Conservation (phyloP, 257 asterid species). For the Henckelia pumila region DNA sequence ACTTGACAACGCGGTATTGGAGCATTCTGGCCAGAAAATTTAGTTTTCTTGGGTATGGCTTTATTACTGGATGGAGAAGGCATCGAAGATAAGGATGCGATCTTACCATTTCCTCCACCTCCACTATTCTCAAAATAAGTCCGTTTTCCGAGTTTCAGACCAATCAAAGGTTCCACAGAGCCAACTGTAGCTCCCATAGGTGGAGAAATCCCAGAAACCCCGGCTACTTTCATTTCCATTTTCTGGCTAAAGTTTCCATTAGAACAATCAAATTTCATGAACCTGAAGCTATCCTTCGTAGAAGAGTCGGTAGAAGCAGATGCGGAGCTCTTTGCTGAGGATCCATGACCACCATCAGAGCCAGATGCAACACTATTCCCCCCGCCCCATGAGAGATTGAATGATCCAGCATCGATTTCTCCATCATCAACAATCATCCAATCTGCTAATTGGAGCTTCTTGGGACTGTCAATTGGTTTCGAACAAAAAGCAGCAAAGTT, state of each 20-base stretch:
- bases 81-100: slow-evolving; percentile 37
- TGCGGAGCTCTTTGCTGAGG: slow-evolving; percentile 72
- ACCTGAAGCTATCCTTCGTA: slow-evolving; percentile 45
- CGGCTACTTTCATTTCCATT: slow-evolving; percentile 25
- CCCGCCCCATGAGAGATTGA: slow-evolving; percentile 56
- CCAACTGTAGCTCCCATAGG: slow-evolving; percentile 42
- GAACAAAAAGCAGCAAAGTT: slow-evolving; percentile 48
- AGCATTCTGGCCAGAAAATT: slow-evolving; percentile 39
- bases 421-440: slow-evolving; percentile 72
- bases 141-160: slow-evolving; percentile 83
- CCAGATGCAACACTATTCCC: slow-evolving; percentile 56
- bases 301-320: slow-evolving; percentile 78
- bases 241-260: slow-evolving; percentile 30
- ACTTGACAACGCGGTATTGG: slow-evolving; percentile 60
- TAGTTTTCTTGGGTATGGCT: slow-evolving; percentile 43
- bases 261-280: slow-evolving; percentile 39
- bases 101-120: slow-evolving; percentile 45
- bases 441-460: slow-evolving; percentile 60
- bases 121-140: slow-evolving; percentile 64
- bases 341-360: slow-evolving; percentile 60
- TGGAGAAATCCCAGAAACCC: slow-evolving; percentile 41
- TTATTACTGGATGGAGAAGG: slow-evolving; percentile 41
- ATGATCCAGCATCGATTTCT: slow-evolving; percentile 58
- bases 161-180: slow-evolving; percentile 51
- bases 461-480: slow-evolving; percentile 51